Evolutionary conservation across 495 filamentous ascomycete genomes (phyloP).

Genomic region (Trichoderma orchidacearum): DNA sequence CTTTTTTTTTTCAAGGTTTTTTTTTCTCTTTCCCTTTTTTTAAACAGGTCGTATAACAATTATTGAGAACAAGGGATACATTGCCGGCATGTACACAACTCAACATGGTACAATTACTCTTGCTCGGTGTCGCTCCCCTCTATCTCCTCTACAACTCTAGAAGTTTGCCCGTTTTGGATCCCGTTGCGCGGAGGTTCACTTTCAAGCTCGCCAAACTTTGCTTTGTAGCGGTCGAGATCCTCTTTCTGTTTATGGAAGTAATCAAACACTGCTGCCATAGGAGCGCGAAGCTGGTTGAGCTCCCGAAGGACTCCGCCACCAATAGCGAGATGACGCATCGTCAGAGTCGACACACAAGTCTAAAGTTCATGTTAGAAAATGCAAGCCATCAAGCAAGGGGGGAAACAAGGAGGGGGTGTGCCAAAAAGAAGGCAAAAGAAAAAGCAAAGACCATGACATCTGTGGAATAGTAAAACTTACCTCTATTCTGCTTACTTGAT

Average conservation of each 20-base stretch:
- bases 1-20: no score
- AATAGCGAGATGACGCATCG: constrained; percentile 48
- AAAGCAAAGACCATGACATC: no score
- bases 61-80: no score
- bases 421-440: no score
- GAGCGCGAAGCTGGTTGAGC: constrained; percentile 33
- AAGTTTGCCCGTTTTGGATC: not conserved
- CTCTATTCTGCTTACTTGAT: constrained; percentile 91
- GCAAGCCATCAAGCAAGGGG: not conserved
- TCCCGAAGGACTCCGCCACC: constrained; percentile 20
- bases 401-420: no score
- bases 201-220: constrained; percentile 24
- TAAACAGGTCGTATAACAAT: no score
- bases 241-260: constrained; percentile 25
- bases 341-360: constrained; percentile 53
- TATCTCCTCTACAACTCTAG: constrained; percentile 8
- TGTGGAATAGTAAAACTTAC: no score
- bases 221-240: constrained; percentile 34
- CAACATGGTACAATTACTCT: not conserved
- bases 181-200: not conserved
- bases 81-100: no score
- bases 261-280: constrained; percentile 32
- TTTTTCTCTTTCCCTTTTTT: no score
- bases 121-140: constrained; percentile 16
- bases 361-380: constrained; percentile 12